Conservation (phyloP, 345 rosid genomes). For the Melaleuca quinquenervia region DNA sequence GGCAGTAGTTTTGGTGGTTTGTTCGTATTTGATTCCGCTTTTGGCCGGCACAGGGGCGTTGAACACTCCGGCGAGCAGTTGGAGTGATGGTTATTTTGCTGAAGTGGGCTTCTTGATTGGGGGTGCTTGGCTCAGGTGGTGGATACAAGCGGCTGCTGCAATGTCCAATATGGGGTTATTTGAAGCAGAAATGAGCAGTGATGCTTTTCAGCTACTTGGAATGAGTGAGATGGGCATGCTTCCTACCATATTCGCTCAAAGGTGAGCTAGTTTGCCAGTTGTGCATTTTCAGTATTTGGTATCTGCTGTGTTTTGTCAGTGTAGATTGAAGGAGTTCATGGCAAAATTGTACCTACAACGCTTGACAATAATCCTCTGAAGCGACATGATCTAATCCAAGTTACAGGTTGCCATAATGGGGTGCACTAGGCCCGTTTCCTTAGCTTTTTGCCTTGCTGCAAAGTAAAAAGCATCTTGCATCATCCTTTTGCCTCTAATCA, state of each 20-base stretch:
- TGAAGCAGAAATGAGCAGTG: constrained; percentile 96
- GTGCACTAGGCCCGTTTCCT: neutral
- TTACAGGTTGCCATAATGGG: neutral
- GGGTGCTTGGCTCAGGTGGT: constrained; percentile 78
- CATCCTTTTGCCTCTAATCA: neutral
- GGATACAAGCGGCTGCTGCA: constrained; percentile 95
- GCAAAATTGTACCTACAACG: neutral
- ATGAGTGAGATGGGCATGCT: constrained; percentile 95
- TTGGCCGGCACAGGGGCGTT: constrained; percentile 79
- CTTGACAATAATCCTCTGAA: neutral
- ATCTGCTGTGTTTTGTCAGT: neutral
- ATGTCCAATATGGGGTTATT: constrained; percentile 90
- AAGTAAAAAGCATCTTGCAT: neutral
- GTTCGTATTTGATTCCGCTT: constrained; percentile 69
- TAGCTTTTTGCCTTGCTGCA: neutral
- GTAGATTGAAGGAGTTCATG: neutral
- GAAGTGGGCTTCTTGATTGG: constrained; percentile 88
- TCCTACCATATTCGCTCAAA: constrained; percentile 57
- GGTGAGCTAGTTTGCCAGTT: constrained; percentile 19
- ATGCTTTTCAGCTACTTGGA: constrained; percentile 89
- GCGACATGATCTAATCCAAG: neutral
- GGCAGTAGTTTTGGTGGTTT: constrained; percentile 68
- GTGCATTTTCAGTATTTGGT: neutral
- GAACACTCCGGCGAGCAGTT: constrained; percentile 34
- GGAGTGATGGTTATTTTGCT: constrained; percentile 94